Base-by-base conservation (phyloP, 495 filamentous ascomycete genomes). In the Amniculicola lignicola region DNA sequence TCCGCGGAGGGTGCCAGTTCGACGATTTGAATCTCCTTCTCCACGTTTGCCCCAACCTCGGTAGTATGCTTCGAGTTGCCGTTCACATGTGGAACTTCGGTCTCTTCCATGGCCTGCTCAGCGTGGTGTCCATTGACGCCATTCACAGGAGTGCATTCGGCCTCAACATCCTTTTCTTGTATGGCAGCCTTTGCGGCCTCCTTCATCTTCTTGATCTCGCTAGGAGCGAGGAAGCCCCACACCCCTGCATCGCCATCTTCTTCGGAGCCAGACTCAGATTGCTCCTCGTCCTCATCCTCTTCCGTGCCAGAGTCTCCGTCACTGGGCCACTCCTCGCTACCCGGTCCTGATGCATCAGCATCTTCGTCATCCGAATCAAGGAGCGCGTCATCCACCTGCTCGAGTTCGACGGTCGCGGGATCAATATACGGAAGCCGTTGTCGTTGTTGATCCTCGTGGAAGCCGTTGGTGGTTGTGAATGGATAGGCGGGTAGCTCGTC, bases 321-420 rank as follows among this genome's bases (percentile, higher is more conserved):
- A 23, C 51, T 53, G 6, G 44, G 15, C 60, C 60, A 63, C 22
- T 38, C 54, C 22, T 63, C 61, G 35, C 61, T 64, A 16, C 57
- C 56, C 31, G 61, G 57, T 31, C 40, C 33, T 14, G 61, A 58
- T 42, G 16, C 36, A 14, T 27, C 38, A 10, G 7, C 15, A n/a
- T 29, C 55, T 5, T 57, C 42, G 4, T 64, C 61, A 9, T 64
- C 61, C 7, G 54, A 58, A 35, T 65, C 62, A 18, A 85, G 71
- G 33, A 89, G 71, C 23, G 79, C 74, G 19, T 79, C 75, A 63
- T 86, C 84, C 40, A 86, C 80, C 51, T 91, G 83, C 21, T 89
- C 88, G 4, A 81, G 54, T 50, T 80, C 71, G 28, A 75, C 63
- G 4, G 69, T 47, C 7, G 61, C 63, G 2, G 61, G 44, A 33